Base-by-base conservation (phyloP, 768 basidiomycete genomes). In the Tulasnella calospora region DNA sequence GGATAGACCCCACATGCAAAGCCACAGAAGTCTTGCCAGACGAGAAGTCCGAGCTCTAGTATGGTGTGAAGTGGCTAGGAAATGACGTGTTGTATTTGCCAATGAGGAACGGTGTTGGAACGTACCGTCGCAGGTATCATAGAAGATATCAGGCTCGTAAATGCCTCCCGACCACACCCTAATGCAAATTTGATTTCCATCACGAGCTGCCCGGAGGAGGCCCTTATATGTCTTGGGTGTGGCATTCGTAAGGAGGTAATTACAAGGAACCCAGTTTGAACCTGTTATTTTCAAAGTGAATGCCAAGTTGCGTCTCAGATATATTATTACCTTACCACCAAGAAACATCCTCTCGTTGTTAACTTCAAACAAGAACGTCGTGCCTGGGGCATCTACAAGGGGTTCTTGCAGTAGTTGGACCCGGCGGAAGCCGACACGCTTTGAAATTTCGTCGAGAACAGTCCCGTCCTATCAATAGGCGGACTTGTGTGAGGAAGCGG, bases 301-400 rank as follows among this genome's bases (percentile, higher is more conserved):
- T 38, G 0, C 47, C 73, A 17, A 41, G 51, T 38, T 44, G 33
- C 12, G 15, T n/a, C 9, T 10, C 46, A 27, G 9, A 36, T 10
- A 38, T 15, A 15, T 35, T 44, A 23, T 35, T 35, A 15, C 77
- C 83, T 23, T 40, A 83, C 84, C 84, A 19, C 88, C 88, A 78
- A 84, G 84, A 80, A 89, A 89, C 61, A 89, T 83, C 19, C 86
- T 81, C 3, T 86, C 81, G 55, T 85, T 85, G 81, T 89, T 89
- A 79, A 89, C 82, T 78, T 87, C 84, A 81, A 89, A 89, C 17
- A 86, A 81, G 83, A 89, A 89, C 27, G 86, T 84, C 1, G 85
- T 86, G 0, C 89, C 89, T 2, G 84, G 82, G 13, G 84, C 80
- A 35, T 84, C 85, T 10, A 79, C 73, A 3, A 89, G 83, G 0